Base-by-base conservation (phyloP, 306 rosid genomes). In the Quercus cerris region DNA sequence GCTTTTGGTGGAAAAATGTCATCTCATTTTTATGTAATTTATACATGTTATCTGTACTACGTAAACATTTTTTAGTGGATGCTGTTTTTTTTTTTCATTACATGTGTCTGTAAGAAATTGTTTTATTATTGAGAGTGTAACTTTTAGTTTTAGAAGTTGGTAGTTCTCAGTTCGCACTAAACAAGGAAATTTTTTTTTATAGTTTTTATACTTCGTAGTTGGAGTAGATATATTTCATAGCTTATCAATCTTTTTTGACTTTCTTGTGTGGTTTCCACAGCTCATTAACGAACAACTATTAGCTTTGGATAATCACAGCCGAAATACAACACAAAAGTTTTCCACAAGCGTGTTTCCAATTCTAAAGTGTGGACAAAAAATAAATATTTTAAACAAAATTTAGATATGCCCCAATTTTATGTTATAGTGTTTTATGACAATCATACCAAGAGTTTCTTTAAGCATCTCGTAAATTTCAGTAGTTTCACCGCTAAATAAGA, bases 1-100 rank as follows among this genome's bases (percentile, higher is more conserved):
- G 71, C 86, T 72, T 85, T 88, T 72, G 56, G 64, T 38, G 56
- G 55, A 84, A 68, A 84, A 84, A 70, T 81, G 41, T 20, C 54
- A 75, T 75, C 80, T 76, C 23, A 22, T 33, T 76, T 76, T 74
- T 44, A 49, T 70, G 51, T 18, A 55, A 20, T 27, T 78, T 71
- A 12, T 41, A 56, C 49, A 49, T 55, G 66, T 61, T 74, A 55
- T 28, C 58, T 56, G 8, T 66, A 19, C 69, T 71, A 19, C 69
- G 18, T 8, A 57, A 30, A 59, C 49, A 68, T 31, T 54, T 46
- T 46, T 58, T 2, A 9, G 44, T 70, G 31, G 10, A 18, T 27
- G 17, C 38, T 71, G 52, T 33, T 55, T 19, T 38, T 33, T 54
- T 46, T 23, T 38, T 5, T 51, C 30, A 38, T 70, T 75, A 52